Conservation (phyloP, 2,329 filamentous ascomycete species). For the Colletotrichum destructivum region DNA sequence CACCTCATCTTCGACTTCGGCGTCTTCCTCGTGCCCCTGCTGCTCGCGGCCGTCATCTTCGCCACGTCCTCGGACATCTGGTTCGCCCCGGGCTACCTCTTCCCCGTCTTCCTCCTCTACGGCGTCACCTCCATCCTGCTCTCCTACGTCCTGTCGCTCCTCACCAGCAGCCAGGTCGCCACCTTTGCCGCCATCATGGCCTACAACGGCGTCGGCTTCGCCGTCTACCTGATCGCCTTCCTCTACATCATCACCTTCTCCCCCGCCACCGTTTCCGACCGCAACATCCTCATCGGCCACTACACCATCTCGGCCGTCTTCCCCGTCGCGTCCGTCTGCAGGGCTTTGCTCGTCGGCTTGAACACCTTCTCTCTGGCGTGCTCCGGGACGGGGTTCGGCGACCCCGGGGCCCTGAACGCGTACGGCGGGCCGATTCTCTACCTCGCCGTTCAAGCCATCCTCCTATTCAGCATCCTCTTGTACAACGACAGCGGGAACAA, state of each 20-base stretch:
- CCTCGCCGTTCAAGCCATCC: slow-evolving; percentile 79
- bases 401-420: slow-evolving; percentile 78
- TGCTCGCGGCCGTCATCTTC: slow-evolving; percentile 79
- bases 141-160: slow-evolving; percentile 86
- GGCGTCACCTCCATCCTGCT: slow-evolving; percentile 83
- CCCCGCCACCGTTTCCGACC: slow-evolving; percentile 71
- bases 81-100: slow-evolving; percentile 86
- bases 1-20: slow-evolving; percentile 86
- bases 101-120: slow-evolving; percentile 75
- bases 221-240: slow-evolving; percentile 77
- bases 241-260: slow-evolving; percentile 71
- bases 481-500: slow-evolving; percentile 83
- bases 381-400: slow-evolving; percentile 71
- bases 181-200: slow-evolving; percentile 88
- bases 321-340: slow-evolving; percentile 81
- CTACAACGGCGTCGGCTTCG: slow-evolving; percentile 79
- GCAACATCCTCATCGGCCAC: slow-evolving; percentile 78
- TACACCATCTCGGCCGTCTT: slow-evolving; percentile 82
- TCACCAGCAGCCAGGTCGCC: slow-evolving; percentile 83
- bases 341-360: slow-evolving; percentile 81
- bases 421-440: slow-evolving; percentile 92
- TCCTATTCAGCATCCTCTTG: slow-evolving; percentile 80
- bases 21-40: slow-evolving; percentile 78
- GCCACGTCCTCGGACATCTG: slow-evolving; percentile 75
- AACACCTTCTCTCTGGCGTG: slow-evolving; percentile 90